phyloP scores from a whole-genome alignment of 108 stramenopile genomes.

The Skeletonema marinoi region DNA sequence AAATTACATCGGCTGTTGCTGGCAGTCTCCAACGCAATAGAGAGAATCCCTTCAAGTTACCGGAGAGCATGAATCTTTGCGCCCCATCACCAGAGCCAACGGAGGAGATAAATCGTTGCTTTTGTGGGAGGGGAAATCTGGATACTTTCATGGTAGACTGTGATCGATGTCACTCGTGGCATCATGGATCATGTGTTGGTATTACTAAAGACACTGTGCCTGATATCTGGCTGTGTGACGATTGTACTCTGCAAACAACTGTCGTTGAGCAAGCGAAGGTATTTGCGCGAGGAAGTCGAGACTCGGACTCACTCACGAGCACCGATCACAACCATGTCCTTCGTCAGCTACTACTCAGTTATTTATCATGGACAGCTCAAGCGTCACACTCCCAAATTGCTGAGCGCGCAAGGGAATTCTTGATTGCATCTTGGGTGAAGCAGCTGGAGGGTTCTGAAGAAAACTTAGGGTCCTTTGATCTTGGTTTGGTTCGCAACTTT shows the following conservation, averaged over 20 bases:
- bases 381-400: conserved; percentile 44
- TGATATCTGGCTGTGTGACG: conserved; percentile 82
- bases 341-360: conserved; percentile 71
- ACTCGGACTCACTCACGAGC: conserved; percentile 7
- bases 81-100: conserved; percentile 23
- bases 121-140: conserved; percentile 59
- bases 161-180: conserved; percentile 82
- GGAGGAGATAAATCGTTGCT: conserved; percentile 65
- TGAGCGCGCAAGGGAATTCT: conserved; percentile 54
- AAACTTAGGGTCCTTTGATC: conserved; percentile 36
- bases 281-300: conserved; percentile 28
- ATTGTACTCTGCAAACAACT: conserved; percentile 68
- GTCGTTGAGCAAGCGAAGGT: conserved; percentile 51
- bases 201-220: conserved; percentile 66
- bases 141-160: conserved; percentile 88
- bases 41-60: conserved; percentile 56
- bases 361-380: conserved; percentile 40
- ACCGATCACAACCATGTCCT: conserved; percentile 56
- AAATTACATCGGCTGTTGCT: conserved; percentile 79
- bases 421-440: conserved; percentile 80
- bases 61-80: conserved; percentile 29
- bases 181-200: conserved; percentile 77
- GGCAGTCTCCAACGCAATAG: conserved; percentile 49
- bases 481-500: conserved; percentile 36
- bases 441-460: conserved; percentile 21